Evolutionary conservation across 1,139 yeast genomes (phyloP), one percentile per base, ranked within the genome.

Genomic region (Kazachstania sp.): DNA sequence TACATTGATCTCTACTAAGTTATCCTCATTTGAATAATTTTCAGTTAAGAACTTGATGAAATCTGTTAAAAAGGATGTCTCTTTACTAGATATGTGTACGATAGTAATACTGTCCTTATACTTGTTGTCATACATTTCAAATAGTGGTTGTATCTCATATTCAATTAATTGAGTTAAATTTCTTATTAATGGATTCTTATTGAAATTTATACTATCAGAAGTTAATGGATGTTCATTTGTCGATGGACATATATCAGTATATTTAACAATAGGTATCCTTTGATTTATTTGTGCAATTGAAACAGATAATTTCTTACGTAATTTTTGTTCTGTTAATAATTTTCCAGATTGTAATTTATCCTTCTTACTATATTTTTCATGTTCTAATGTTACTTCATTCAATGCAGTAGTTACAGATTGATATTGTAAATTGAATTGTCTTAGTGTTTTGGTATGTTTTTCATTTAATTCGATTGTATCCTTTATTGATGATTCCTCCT

Each of bases 231-330:
- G 40, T n/a, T 34, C 32, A 12, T 36, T 19, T 12, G 19, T 16
- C 11, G 34, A 31, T 18, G 29, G 26, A 13, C 30, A 9, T 13
- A 23, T 29, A 23, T 16, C 19, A 13, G 23, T 45, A 36, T 36
- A 45, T 8, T 39, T 19, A 2, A 45, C 23, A 6, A n/a, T 30
- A 2, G 47, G 29, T 6, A 40, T 26, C 23, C 9, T 36, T 13
- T 35, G 39, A 15, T 45, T 45, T 8, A 45, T 39, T 23, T 40
- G 40, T 11, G 41, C 34, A 26, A 45, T 45, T n/a, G 47, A 40
- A 20, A 40, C 40, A 19, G 43, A 42, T 18, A 40, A 18, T 20
- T 40, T 40, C 20, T 23, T 45, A 8, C 43, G 29, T 20, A 40
- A 31, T 13, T 20, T 36, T 36, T 45, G 47, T 31, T 45, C 47